Evolutionary conservation across 345 rosid genomes (phyloP).

Genomic region (Linum trigynum): DNA sequence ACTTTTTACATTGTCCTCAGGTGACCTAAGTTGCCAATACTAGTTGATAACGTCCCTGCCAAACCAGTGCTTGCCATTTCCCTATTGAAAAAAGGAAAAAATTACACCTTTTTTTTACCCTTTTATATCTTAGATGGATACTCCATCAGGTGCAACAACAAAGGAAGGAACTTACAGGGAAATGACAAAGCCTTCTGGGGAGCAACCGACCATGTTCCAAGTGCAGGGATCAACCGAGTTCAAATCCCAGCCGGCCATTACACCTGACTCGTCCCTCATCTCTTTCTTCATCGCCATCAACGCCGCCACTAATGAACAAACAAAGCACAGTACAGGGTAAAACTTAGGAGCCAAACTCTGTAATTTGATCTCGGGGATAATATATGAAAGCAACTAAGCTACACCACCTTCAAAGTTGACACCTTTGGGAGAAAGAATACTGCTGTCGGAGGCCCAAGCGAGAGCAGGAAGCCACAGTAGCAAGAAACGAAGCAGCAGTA

Average conservation of each 20-base stretch:
- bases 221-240: conserved; percentile 98
- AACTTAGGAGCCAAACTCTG: background rate
- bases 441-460: conserved; percentile 38
- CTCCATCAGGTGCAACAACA: background rate
- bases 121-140: background rate
- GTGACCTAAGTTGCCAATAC: conserved; percentile 67
- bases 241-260: conserved; percentile 83
- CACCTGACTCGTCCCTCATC: conserved; percentile 52
- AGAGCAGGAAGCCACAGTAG: conserved; percentile 18
- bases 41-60: conserved; percentile 62
- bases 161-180: conserved; percentile 50
- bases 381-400: too few species aligned
- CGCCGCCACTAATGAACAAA: conserved; percentile 54
- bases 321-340: background rate
- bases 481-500: conserved; percentile 20
- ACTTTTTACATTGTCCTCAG: conserved; percentile 57
- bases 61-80: conserved; percentile 77
- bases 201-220: conserved; percentile 94
- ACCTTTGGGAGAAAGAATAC: conserved; percentile 84
- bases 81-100: conserved; percentile 23
- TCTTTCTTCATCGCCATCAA: conserved; percentile 80
- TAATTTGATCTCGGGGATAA: too few species aligned
- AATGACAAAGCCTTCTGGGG: conserved; percentile 59
- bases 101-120: background rate
- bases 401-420: conserved; percentile 82